A percentile compares a stretch with the other conserved stretches of the same genome.
Conservation (phyloP, 2,329 filamentous ascomycete genomes). For the Verticillium albo-atrum region DNA sequence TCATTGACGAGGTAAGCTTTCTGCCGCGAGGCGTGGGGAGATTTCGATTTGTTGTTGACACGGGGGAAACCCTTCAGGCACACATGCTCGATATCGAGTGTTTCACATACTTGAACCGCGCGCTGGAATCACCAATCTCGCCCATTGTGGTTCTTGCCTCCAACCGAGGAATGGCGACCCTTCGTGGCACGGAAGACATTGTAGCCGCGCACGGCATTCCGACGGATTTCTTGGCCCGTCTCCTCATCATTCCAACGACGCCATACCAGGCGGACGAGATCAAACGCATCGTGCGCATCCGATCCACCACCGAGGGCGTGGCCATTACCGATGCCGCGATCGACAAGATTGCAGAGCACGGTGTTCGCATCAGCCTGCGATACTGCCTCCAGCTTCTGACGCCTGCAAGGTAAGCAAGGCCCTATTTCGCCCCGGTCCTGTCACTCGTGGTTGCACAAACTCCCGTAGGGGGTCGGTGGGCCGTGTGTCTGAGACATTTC, state of each 20-base stretch:
- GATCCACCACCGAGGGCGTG: conserved; percentile 77
- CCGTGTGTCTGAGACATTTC: conserved; percentile 20
- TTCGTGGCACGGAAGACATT: conserved; percentile 80
- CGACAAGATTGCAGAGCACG: conserved; percentile 81
- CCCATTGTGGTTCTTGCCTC: conserved; percentile 97
- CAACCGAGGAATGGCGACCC: conserved; percentile 89
- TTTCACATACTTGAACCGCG: conserved; percentile 98
- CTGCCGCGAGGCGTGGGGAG: neutral
- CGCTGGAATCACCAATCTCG: conserved; percentile 90
- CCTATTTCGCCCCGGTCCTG: neutral
- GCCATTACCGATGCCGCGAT: conserved; percentile 77
- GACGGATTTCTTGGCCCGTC: conserved; percentile 84
- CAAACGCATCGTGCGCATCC: conserved; percentile 82
- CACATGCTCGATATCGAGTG: conserved; percentile 99
- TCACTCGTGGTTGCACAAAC: neutral
- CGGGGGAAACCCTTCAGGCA: conserved; percentile 72
- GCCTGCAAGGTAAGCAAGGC: conserved; percentile 62
- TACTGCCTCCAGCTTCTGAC: conserved; percentile 92
- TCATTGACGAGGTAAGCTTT: conserved; percentile 84
- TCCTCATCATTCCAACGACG: conserved; percentile 94
- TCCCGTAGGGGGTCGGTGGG: conserved; percentile 1
- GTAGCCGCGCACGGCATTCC: conserved; percentile 90
- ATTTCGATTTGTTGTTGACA: conserved; percentile 66
- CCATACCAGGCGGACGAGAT: conserved; percentile 87
- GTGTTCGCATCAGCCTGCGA: conserved; percentile 81